Evolutionary conservation across 148 eudicot species (phyloP).

Genomic region (Pharnaceum exiguum): DNA sequence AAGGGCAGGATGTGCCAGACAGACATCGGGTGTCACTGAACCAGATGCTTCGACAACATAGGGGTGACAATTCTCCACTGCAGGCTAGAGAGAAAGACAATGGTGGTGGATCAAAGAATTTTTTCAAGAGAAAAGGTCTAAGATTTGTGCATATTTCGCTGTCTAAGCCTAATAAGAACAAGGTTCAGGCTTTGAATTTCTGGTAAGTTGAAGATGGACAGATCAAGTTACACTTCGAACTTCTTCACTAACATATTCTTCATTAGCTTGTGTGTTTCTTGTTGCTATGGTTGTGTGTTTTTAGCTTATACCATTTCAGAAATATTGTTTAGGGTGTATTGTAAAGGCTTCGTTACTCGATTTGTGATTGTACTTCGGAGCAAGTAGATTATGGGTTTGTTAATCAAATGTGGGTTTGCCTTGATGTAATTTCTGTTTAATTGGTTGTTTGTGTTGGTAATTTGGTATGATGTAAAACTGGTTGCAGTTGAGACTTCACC

Average conservation of each 20-base stretch:
- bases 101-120: conserved; percentile 30
- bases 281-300: conserved; percentile 17
- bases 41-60: conserved; percentile 57
- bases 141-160: conserved; percentile 61
- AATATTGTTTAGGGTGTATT: neutral
- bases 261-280: conserved; percentile 12
- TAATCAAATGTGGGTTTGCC: neutral
- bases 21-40: conserved; percentile 49
- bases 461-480: no score
- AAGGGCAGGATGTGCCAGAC: conserved; percentile 19
- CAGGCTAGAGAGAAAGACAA: conserved; percentile 37
- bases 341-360: neutral
- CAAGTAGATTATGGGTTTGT: neutral
- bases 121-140: conserved; percentile 55
- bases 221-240: neutral
- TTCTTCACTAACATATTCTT: conserved; percentile 11
- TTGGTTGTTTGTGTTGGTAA: no score
- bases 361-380: conserved; percentile 3
- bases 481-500: no score
- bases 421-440: no score
- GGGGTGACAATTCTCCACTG: conserved; percentile 40
- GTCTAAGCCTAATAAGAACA: conserved; percentile 51
- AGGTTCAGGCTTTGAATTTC: conserved; percentile 31
- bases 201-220: conserved; percentile 23
- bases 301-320: neutral